Evolutionary conservation across 2,329 filamentous ascomycete genomes (phyloP).

Genomic region (Coniochaeta prunicola): DNA sequence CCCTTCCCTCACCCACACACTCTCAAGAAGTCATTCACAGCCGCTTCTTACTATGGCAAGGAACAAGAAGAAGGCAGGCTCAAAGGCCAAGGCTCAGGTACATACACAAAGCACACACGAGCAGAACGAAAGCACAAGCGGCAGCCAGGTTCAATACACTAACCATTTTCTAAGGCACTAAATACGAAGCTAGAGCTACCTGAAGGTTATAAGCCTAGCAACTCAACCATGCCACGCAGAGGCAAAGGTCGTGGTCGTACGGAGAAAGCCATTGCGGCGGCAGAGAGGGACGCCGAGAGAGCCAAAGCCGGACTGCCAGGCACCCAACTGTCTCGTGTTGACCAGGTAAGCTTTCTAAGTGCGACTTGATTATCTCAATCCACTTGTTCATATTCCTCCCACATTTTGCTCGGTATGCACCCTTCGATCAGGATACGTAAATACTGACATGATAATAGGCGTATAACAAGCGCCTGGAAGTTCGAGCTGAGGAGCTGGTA

Average conservation of each 20-base stretch:
- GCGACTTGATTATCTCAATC: no score
- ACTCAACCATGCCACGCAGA: neutral
- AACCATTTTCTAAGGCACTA: neutral
- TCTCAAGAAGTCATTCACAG: neutral
- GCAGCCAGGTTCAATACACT: neutral
- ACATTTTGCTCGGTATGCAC: neutral
- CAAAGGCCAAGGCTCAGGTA: neutral
- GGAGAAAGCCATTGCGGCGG: neutral
- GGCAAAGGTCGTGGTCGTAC: neutral
- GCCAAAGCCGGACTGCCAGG: neutral
- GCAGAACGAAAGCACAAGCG: neutral
- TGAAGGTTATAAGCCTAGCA: neutral
- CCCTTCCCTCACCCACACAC: neutral
- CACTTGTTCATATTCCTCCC: no score
- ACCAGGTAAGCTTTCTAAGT: neutral
- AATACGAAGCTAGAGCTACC: neutral
- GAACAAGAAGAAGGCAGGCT: neutral
- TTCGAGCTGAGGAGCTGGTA: neutral
- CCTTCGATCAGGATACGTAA: no score
- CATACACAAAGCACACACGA: neutral
- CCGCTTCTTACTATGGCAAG: neutral
- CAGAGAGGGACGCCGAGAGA: neutral
- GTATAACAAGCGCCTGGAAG: neutral
- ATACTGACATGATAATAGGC: neutral
- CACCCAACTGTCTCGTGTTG: neutral